Conservation (phyloP, 2,329 filamentous ascomycete species). For the Colletotrichum musicola region DNA sequence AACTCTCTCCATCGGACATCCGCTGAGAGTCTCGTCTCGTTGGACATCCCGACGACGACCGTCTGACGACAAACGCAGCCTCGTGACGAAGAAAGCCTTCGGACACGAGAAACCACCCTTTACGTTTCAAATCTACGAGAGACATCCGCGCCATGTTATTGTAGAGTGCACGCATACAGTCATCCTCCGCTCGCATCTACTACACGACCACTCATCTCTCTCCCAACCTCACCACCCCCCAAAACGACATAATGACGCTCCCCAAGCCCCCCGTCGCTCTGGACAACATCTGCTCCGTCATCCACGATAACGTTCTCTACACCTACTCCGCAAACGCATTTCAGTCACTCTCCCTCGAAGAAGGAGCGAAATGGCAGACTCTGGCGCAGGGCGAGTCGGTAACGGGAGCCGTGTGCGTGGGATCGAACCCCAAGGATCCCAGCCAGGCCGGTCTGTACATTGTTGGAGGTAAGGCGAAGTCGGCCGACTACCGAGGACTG, state of each 20-base stretch:
- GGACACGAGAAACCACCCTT: not conserved
- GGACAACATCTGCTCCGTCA: conserved; percentile 83
- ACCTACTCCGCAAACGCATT: conserved; percentile 83
- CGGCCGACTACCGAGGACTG: conserved; percentile 75
- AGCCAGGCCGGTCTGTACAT: conserved; percentile 78
- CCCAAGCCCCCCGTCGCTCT: conserved; percentile 78
- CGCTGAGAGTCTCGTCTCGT: not conserved
- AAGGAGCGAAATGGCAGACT: conserved; percentile 79
- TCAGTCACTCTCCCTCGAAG: conserved; percentile 76
- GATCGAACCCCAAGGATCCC: conserved; percentile 71
- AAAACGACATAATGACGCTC: conserved; percentile 70
- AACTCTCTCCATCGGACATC: not conserved
- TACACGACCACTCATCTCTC: not conserved
- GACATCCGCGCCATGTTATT: conserved; percentile 14
- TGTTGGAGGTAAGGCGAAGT: conserved; percentile 76
- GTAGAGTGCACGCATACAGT: conserved; percentile 28
- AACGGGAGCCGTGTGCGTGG: conserved; percentile 82
- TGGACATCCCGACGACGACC: not conserved
- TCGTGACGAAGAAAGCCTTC: conserved; percentile 2
- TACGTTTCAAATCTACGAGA: conserved; percentile 8
- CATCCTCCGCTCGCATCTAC: conserved; percentile 8
- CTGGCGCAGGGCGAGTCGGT: conserved; percentile 77
- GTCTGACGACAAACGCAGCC: not conserved
- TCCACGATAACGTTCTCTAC: conserved; percentile 87
- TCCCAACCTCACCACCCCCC: not conserved